phyloP scores from a whole-genome alignment of 2,329 filamentous ascomycete genomes.

The Aspergillus fructus region DNA sequence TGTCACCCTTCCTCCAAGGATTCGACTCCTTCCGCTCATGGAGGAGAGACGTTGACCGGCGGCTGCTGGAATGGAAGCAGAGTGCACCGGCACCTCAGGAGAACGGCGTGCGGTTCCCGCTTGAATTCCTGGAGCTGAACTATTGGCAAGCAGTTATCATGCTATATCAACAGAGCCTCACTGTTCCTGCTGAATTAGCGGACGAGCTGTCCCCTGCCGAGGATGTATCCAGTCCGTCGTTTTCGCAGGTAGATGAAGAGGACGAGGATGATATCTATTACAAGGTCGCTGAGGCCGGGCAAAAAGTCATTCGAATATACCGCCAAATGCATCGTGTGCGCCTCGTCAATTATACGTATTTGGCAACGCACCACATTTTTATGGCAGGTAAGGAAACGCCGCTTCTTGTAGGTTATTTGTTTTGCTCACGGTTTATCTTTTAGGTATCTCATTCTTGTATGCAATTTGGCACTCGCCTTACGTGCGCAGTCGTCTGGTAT shows the following conservation, averaged over 20 bases:
- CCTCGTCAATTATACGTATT: conserved; percentile 91
- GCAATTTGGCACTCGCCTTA: conserved; percentile 95
- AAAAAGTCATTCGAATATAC: conserved; percentile 88
- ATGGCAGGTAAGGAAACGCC: conserved; percentile 70
- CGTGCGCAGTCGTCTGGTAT: conserved; percentile 80
- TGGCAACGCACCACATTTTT: conserved; percentile 94
- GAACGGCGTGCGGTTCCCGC: conserved; percentile 84
- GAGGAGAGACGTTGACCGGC: conserved; percentile 81
- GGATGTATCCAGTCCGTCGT: conserved; percentile 58
- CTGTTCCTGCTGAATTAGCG: conserved; percentile 80
- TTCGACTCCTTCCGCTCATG: conserved; percentile 86
- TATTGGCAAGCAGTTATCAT: conserved; percentile 98
- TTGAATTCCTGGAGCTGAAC: conserved; percentile 88
- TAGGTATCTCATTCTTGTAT: conserved; percentile 85
- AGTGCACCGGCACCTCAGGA: conserved; percentile 73
- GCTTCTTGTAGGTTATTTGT: neutral
- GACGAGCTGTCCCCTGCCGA: conserved; percentile 66
- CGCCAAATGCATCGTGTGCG: conserved; percentile 82
- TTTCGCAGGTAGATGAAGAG: conserved; percentile 47
- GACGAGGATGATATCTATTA: conserved; percentile 91
- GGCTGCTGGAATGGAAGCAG: conserved; percentile 83
- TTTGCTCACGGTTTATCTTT: conserved; percentile 10
- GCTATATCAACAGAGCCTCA: conserved; percentile 87
- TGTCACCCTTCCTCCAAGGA: conserved; percentile 78
- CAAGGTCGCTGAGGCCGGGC: conserved; percentile 91